Percentiles rank a stretch among this genome's conserved stretches.
Evolutionary conservation across 2,329 filamentous ascomycete species (phyloP).

Genomic region (Beauveria sp.): DNA sequence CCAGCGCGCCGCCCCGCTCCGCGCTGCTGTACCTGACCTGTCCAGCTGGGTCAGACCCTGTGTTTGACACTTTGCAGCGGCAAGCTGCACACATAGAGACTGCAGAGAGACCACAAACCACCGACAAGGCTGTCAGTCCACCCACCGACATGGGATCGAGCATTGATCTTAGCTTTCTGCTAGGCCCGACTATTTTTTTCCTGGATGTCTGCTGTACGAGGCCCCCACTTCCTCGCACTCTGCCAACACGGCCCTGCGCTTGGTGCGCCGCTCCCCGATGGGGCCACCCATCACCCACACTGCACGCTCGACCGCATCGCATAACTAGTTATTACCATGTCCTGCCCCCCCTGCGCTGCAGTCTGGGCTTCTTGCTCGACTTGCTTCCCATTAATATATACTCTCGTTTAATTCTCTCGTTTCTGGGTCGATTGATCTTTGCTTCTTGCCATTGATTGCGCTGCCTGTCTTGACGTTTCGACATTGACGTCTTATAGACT

Average conservation of each 20-base stretch:
- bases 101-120: no score
- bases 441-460: conserved; percentile 1
- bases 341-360: background rate
- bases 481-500: background rate
- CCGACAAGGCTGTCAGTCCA: background rate
- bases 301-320: background rate
- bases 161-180: background rate
- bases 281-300: background rate
- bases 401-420: background rate
- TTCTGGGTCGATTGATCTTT: background rate
- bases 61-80: background rate
- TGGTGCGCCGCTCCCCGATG: background rate
- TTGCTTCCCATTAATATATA: background rate
- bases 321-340: background rate
- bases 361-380: background rate
- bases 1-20: background rate
- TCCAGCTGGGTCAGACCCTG: background rate
- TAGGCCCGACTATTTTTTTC: background rate
- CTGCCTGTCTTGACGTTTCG: background rate
- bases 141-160: background rate
- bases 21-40: background rate
- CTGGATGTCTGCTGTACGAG: background rate
- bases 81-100: background rate
- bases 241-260: background rate
- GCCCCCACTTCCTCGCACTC: background rate